Conservation (phyloP, 2,329 filamentous ascomycete species). For the Monosporascus sp. region DNA sequence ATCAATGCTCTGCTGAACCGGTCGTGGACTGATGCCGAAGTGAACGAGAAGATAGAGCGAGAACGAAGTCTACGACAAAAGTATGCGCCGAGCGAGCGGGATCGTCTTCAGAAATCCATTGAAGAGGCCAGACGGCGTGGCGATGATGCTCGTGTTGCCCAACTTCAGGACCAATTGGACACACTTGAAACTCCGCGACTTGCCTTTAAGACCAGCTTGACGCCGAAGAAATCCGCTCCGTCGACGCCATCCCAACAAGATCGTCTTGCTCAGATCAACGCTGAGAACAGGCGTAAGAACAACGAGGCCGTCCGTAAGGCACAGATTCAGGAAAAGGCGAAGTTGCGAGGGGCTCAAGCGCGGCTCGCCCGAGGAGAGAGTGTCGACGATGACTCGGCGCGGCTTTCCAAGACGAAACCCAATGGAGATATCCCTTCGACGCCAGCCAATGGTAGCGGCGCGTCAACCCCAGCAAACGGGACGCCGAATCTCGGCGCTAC, state of each 20-base stretch:
- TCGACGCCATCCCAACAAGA: constrained; percentile 65
- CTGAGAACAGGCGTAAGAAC: constrained; percentile 77
- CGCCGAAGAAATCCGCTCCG: constrained; percentile 43
- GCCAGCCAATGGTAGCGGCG: constrained; percentile 43
- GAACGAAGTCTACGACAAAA: constrained; percentile 63
- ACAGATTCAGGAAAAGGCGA: constrained; percentile 72
- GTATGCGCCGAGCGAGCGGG: constrained; percentile 62
- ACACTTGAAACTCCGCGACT: constrained; percentile 63
- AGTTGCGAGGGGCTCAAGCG: constrained; percentile 53
- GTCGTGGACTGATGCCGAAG: constrained; percentile 75
- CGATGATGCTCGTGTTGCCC: constrained; percentile 50
- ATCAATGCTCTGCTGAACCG: constrained; percentile 77
- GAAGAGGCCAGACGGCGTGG: constrained; percentile 60
- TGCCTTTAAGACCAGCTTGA: constrained; percentile 64
- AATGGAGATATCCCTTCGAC: constrained; percentile 48
- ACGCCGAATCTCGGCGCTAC: constrained; percentile 42
- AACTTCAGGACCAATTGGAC: constrained; percentile 56
- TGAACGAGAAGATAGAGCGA: constrained; percentile 71
- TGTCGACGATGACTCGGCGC: constrained; percentile 51
- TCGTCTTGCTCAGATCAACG: constrained; percentile 76
- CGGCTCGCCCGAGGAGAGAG: constrained; percentile 59
- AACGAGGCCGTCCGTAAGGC: constrained; percentile 87
- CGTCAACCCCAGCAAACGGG: constrained; percentile 47
- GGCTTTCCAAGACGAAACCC: constrained; percentile 60
- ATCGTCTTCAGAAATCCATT: constrained; percentile 58